These are phyloP conservation scores for Hanseniaspora sp. DNA, from an alignment of 1,139 yeast genomes.

Conservation along the genomic window DNA sequence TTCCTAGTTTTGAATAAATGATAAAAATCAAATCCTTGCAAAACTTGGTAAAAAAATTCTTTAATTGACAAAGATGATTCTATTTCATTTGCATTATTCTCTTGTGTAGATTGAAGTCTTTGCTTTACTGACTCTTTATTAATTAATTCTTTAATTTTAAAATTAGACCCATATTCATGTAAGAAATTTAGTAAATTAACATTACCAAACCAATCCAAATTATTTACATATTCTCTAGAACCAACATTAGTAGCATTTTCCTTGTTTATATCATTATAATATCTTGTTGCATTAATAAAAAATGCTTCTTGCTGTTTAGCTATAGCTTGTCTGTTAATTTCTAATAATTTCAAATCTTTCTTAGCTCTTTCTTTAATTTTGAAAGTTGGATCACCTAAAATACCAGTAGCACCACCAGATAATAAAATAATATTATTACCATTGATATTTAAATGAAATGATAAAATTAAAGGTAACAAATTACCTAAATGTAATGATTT, in stretches of 20 bases:
- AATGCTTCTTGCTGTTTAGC: conserved; percentile 51
- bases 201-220: conserved; percentile 77
- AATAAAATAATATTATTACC: conserved; percentile 77
- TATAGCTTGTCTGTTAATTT: conserved; percentile 50
- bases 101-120: conserved; percentile 47
- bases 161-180: conserved; percentile 63
- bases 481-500: conserved; percentile 82
- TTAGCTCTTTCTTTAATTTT: conserved; percentile 57
- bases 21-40: conserved; percentile 92
- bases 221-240: conserved; percentile 42
- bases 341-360: conserved; percentile 43
- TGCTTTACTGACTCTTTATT: conserved; percentile 79
- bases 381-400: conserved; percentile 96
- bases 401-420: conserved; percentile 97
- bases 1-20: conserved; percentile 51
- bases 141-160: conserved; percentile 77
- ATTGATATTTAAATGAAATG: conserved; percentile 68
- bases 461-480: conserved; percentile 70
- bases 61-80: conserved; percentile 72
- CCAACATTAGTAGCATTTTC: conserved; percentile 41
- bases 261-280: conserved; percentile 46
- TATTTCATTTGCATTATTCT: conserved; percentile 17
- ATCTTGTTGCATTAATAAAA: conserved; percentile 49
- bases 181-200: conserved; percentile 67
- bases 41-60: conserved; percentile 82